Evolutionary conservation across 345 rosid species (phyloP).

Genomic region (Combretum micranthum): DNA sequence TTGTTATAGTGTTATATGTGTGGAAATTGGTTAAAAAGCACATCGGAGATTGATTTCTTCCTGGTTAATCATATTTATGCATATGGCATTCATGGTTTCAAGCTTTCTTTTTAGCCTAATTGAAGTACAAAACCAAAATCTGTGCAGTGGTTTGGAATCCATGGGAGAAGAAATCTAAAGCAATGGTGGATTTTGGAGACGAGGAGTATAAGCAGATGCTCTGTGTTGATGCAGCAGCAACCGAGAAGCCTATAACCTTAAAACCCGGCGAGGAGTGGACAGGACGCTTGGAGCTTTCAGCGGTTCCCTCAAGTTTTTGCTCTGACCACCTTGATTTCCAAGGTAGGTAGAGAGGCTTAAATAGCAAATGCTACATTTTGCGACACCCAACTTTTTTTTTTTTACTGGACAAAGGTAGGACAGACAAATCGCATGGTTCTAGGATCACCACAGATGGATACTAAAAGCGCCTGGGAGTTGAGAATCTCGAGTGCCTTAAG

Average conservation of each 20-base stretch:
- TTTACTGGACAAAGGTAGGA: neutral
- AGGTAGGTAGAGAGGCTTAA: neutral
- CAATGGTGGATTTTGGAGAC: conserved; percentile 30
- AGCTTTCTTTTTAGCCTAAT: no score
- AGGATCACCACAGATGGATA: no score
- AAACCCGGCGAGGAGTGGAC: conserved; percentile 26
- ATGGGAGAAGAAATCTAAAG: conserved; percentile 35
- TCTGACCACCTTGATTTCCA: conserved; percentile 39
- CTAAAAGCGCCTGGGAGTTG: no score
- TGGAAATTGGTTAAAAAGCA: no score
- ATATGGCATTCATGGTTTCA: no score
- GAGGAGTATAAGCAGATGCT: conserved; percentile 42
- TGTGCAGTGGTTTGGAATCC: conserved; percentile 41
- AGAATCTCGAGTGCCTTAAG: no score
- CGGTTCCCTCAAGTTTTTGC: conserved; percentile 31
- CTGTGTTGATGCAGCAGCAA: conserved; percentile 27
- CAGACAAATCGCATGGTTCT: no score
- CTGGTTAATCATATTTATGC: no score
- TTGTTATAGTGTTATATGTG: no score
- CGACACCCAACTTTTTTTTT: no score
- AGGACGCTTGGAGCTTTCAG: conserved; percentile 8
- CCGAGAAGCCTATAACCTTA: conserved; percentile 19
- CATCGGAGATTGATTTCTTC: no score
- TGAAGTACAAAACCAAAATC: no score
- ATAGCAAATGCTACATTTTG: neutral